Evolutionary conservation across 1,284 basidiomycete species (phyloP).

Genomic region (Pterulicium gracile): DNA sequence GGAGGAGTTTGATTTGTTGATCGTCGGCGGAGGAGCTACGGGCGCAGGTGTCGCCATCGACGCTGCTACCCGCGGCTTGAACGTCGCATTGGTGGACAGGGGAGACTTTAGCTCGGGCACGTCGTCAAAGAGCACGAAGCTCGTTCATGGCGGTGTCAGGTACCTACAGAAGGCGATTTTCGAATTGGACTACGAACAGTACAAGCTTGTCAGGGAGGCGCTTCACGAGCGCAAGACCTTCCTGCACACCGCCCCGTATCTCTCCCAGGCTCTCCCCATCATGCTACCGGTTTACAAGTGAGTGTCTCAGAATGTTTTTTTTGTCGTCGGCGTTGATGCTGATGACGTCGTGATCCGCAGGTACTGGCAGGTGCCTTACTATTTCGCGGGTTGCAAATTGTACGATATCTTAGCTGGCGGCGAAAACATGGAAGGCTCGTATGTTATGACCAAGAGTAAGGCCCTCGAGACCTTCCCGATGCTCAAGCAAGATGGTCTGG

Average conservation of each 20-base stretch:
- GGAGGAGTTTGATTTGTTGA: slow-evolving; percentile 68
- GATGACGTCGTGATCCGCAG: slow-evolving; percentile 1
- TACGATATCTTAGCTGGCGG: slow-evolving; percentile 94
- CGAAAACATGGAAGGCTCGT: slow-evolving; percentile 95
- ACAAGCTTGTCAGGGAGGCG: slow-evolving; percentile 93
- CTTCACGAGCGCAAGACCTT: slow-evolving; percentile 90
- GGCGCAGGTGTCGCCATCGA: slow-evolving; percentile 93
- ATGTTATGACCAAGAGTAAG: slow-evolving; percentile 90
- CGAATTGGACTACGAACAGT: slow-evolving; percentile 94
- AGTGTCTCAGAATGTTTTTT: slow-evolving; percentile 16
- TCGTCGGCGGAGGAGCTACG: slow-evolving; percentile 92
- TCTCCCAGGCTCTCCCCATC: slow-evolving; percentile 87
- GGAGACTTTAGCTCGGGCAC: slow-evolving; percentile 94
- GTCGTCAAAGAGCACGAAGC: slow-evolving; percentile 94
- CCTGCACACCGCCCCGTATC: slow-evolving; percentile 92
- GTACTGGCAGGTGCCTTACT: slow-evolving; percentile 97
- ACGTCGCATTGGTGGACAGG: slow-evolving; percentile 88
- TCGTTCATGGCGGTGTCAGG: slow-evolving; percentile 95
- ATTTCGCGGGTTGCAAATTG: slow-evolving; percentile 92
- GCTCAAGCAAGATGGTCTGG: slow-evolving; percentile 88
- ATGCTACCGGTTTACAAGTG: slow-evolving; percentile 89
- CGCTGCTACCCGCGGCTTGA: slow-evolving; percentile 85
- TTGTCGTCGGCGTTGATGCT: slow-evolving; percentile 20
- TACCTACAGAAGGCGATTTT: slow-evolving; percentile 96
- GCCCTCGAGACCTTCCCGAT: slow-evolving; percentile 94